Conservation (phyloP, 257 asterid species). For the Scutellaria galericulata region DNA sequence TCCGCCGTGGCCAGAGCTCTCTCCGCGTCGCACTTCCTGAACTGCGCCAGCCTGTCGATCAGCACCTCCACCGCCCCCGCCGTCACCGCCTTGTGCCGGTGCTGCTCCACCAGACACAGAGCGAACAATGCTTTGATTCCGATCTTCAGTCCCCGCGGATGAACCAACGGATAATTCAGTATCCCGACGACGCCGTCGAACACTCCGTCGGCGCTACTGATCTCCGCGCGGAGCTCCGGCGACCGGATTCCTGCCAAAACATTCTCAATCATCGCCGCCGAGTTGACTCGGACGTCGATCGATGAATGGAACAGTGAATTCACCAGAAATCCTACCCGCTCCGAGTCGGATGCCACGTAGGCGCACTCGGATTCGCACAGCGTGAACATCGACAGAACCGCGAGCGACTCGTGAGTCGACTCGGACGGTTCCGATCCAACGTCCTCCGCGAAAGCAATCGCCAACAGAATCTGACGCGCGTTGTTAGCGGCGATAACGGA, state of each 20-base stretch:
- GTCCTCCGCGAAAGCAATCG: constrained; percentile 49
- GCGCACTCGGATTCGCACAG: constrained; percentile 70
- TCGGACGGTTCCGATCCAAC: constrained; percentile 54
- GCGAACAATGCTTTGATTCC: constrained; percentile 87
- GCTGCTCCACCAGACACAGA: constrained; percentile 79
- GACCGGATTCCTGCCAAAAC: constrained; percentile 70
- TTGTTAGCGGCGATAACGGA: constrained; percentile 59
- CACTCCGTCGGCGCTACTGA: constrained; percentile 67
- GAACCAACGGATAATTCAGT: constrained; percentile 60
- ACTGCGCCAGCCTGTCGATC: constrained; percentile 61
- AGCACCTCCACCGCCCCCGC: constrained; percentile 86
- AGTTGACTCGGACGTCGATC: constrained; percentile 76
- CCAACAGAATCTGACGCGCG: constrained; percentile 56
- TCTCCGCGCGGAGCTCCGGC: constrained; percentile 73
- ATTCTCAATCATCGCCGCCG: constrained; percentile 83
- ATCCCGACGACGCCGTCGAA: constrained; percentile 80
- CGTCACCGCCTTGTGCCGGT: constrained; percentile 75
- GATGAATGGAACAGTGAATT: constrained; percentile 74
- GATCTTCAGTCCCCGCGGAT: constrained; percentile 72
- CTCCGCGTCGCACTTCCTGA: constrained; percentile 91
- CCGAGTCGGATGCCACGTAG: constrained; percentile 64
- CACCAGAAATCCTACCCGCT: constrained; percentile 59
- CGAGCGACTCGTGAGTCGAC: constrained; percentile 68
- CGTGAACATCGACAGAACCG: constrained; percentile 62
- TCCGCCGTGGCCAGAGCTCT: constrained; percentile 95